phyloP scores from a whole-genome alignment of 2,329 filamentous ascomycete genomes.

The Myriosclerotinia scirpicola region DNA sequence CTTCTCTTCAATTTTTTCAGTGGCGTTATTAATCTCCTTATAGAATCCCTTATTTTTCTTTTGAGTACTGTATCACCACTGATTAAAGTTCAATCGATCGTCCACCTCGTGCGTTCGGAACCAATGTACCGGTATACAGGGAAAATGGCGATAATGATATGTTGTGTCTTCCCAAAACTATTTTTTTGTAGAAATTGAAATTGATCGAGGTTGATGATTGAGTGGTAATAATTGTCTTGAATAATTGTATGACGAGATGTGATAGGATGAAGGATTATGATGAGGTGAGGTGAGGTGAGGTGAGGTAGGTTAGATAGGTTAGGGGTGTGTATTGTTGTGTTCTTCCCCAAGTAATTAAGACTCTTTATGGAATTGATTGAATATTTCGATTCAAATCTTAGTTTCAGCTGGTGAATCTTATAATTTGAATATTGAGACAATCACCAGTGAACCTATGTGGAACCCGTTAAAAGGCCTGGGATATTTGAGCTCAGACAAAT shows the following conservation, averaged over 20 bases:
- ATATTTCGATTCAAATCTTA: not conserved
- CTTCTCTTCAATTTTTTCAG: not conserved
- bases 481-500: not conserved
- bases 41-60: not conserved
- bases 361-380: conserved; percentile 6
- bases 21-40: conserved; percentile 22
- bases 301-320: not conserved
- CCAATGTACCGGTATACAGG: conserved; percentile 23
- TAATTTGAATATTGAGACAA: not conserved
- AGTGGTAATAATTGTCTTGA: conserved; percentile 15
- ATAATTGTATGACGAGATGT: conserved; percentile 11
- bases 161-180: conserved; percentile 2
- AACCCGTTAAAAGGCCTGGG: not conserved
- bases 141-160: conserved; percentile 16
- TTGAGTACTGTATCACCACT: not conserved
- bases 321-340: not conserved
- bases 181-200: not conserved
- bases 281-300: not conserved
- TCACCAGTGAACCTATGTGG: not conserved
- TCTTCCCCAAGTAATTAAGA: not conserved
- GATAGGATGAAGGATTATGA: not conserved
- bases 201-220: not conserved
- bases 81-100: conserved; percentile 23
- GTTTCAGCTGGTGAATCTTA: conserved; percentile 12
- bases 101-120: conserved; percentile 23